Base-by-base conservation (phyloP, 495 filamentous ascomycete species). In the Aspergillus wentii region DNA sequence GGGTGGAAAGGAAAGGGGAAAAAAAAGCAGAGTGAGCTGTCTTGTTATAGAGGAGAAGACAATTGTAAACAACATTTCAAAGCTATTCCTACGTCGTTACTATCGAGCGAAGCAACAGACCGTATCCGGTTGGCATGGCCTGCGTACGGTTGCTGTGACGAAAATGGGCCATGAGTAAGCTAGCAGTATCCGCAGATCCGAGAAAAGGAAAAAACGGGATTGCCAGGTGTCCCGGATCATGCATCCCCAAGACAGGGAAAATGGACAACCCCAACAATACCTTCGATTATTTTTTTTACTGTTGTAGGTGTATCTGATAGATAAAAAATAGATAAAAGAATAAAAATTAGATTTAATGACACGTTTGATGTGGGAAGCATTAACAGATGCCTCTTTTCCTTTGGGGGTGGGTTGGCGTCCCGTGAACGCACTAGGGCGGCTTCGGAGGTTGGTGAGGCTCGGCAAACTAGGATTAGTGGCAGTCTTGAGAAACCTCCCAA, bases 401-500 rank as follows among this genome's bases (percentile, higher is more conserved):
- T n/a, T n/a, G n/a, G 32, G 40, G 40, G 44, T 14, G 44, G 38
- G 33, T n/a, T n/a, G n/a, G n/a, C n/a, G 50, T 49, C 50, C 45
- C 45, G 45, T 54, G 51, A 49, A 29, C 53, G 47, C 56, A 63
- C 61, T 62, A 65, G 66, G 64, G 64, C 64, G 61, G 58, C 61
- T 56, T 68, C 66, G 66, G 64, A 70, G 66, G 54, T 56, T 60
- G 49, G 51, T 50, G 56, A 44, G 46, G 43, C 54, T 56, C 54
- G 52, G 60, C 61, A 54, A 57, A 68, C 57, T 51, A 48, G 62
- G 67, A 52, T 60, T 71, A 71, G 66, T 59, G 62, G 43, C 49
- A 63, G 52, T 62, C 52, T 62, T 63, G 57, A 62, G 62, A 67
- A 66, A 62, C 63, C 59, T 57, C 62, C 60, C 57, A 58, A 55